Base-by-base conservation (phyloP, 306 rosid species). In the Leucaena leucocephala region DNA sequence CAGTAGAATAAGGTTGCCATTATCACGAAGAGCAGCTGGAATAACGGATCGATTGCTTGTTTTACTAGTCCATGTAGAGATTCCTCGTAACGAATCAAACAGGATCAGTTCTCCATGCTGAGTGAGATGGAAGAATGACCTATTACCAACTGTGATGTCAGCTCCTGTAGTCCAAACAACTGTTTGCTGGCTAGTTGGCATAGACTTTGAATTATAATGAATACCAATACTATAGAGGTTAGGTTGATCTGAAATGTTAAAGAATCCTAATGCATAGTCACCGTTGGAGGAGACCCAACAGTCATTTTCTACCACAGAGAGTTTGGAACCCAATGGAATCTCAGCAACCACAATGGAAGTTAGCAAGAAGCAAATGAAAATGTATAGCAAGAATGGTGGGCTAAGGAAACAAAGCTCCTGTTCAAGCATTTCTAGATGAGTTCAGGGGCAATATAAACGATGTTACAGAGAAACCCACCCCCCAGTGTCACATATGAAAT, bases 161-260 rank as follows among this genome's bases (percentile, higher is more conserved):
- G 87, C 88, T 35, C 97, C 98, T 52, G 85, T 89, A 78, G 84
- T 80, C 98, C 98, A 93, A 6, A 93, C 87, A 66, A 89, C 83
- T 44, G 75, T 75, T 77, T 85, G 94, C 81, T 88, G 66, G 42
- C 70, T 83, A 52, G 49, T 52, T 2, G 90, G 94, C 66, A 91
- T 87, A 57, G 91, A 81, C 74, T 84, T 85, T 0, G 93, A 83
- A 82, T 86, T 89, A 90, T 88, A 89, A 36, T 89, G 86, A 84
- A 91, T 81, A 65, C 98, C 98, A 38, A 82, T 64, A 46, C 93
- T 88, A 61, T 77, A 86, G 68, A 55, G 89, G 80, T 87, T 85
- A 44, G 85, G 91, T 66, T 88, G 87, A 72, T 89, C 89, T 12
- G 87, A 46, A 33, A 33, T 61, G 84, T 72, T 82, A 59, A 89